These are phyloP conservation scores for Melastoma candidum DNA, from an alignment of 441 rosid species.

Conservation along the genomic window DNA sequence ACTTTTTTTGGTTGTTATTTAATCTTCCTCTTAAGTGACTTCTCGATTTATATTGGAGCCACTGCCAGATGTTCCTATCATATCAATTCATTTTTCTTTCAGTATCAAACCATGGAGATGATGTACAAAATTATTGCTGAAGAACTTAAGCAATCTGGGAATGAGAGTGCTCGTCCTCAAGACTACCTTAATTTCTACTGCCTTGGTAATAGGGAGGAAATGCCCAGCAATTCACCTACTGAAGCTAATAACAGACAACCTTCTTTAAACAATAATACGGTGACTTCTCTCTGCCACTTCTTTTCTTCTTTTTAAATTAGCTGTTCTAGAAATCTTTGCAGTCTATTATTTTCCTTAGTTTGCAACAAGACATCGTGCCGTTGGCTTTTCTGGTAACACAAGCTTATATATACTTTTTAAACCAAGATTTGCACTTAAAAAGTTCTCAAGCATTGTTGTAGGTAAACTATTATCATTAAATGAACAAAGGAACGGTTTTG, in stretches of 20 bases:
- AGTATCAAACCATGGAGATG: constrained; percentile 91
- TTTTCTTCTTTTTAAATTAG: neutral
- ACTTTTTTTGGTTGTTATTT: no score
- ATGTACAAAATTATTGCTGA: constrained; percentile 58
- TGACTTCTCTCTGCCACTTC: constrained; percentile 5
- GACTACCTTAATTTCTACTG: constrained; percentile 93
- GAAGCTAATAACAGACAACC: constrained; percentile 8
- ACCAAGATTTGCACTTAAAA: neutral
- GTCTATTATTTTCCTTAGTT: no score
- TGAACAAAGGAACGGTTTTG: no score
- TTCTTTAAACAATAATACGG: constrained; percentile 41
- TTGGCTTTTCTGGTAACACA: no score
- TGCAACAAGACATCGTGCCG: no score
- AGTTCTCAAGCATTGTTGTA: neutral
- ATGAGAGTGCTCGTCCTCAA: constrained; percentile 50
- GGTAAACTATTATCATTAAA: neutral
- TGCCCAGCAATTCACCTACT: constrained; percentile 18
- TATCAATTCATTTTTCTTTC: constrained; percentile 20
- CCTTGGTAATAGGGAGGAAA: constrained; percentile 65
- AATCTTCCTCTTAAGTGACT: neutral
- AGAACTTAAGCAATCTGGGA: constrained; percentile 40
- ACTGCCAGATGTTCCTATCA: neutral
- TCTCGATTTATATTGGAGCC: neutral
- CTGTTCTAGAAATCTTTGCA: no score
- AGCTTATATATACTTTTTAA: no score